phyloP scores from a whole-genome alignment of 257 asterid species.

The Fraxinus excelsior region DNA sequence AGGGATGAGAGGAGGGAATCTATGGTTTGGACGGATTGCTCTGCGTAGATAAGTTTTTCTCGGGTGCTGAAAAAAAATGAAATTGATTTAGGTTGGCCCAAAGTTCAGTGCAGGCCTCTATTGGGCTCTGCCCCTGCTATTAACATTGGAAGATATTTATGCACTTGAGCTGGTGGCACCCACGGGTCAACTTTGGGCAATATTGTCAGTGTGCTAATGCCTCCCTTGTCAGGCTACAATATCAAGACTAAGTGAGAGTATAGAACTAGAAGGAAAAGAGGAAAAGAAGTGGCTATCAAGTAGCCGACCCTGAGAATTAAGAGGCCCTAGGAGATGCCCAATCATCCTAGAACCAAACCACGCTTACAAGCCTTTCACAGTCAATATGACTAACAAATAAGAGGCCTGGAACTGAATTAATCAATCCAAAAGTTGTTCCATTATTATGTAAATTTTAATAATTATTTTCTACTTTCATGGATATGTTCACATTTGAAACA shows the following conservation, averaged over 20 bases:
- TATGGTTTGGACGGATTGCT: no score
- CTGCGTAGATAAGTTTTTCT: no score
- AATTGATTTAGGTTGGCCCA: no score
- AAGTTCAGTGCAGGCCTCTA: no score
- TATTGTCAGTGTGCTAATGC: not conserved
- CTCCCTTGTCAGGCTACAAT: not conserved
- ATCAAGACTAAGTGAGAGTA: not conserved
- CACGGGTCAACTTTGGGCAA: not conserved
- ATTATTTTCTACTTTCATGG: not conserved
- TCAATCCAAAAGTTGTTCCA: not conserved
- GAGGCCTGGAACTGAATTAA: not conserved
- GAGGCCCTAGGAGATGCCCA: no score
- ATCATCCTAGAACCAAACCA: not conserved
- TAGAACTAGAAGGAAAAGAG: not conserved
- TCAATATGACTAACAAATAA: slow-evolving; percentile 5
- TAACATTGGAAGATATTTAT: no score
- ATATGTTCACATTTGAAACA: not conserved
- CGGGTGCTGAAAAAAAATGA: no score
- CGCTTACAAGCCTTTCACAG: slow-evolving; percentile 4
- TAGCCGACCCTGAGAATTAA: no score
- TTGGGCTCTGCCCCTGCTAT: no score
- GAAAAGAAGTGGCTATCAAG: not conserved
- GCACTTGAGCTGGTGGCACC: no score
- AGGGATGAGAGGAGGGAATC: no score
- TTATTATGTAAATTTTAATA: not conserved